Evolutionary conservation across 768 basidiomycete genomes (phyloP), one percentile per base, ranked within the genome.

Genomic region (Kwoniella europaea): DNA sequence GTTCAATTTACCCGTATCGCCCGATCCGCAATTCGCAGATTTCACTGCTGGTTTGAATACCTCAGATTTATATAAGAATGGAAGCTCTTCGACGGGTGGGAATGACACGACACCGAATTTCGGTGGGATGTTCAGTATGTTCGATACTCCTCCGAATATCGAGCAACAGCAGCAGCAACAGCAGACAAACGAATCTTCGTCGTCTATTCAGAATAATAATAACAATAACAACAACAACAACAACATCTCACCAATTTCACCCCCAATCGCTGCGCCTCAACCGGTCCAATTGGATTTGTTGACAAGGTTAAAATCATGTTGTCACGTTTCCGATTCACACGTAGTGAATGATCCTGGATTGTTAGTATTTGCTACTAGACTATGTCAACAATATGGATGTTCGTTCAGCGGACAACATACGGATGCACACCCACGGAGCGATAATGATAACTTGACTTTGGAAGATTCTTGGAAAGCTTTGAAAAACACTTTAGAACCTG

Each of bases 291-390:
- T 80, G 1, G 82, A 83, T 59, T 73, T 83, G 27, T 74, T 83
- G 12, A 77, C 79, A 9, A 74, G 82, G 4, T 67, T 83, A 18
- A 81, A 82, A 67, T 65, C 72, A 62, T 83, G 82, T 65, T 83
- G 82, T 61, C 82, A 81, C 64, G 67, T 83, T 7, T 76, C 76
- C 41, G 82, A 83, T 60, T 74, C 76, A 9, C 79, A 80, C 76
- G 81, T 81, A 22, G 77, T 81, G 46, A 78, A 78, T 62, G 82
- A 83, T 63, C 81, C 82, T 9, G 81, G 82, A 10, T 67, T 83
- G 13, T 70, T 83, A 50, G 76, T 81, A 24, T 83, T 81, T 61
- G 82, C 81, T 18, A 81, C 79, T 41, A 61, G 79, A n/a, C 69
- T 83, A 43, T 82, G 81, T 55, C 77, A 81, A 27, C 75, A 77